phyloP scores from a whole-genome alignment of 805 yeast genomes.

The Schwanniomyces occidentalis region DNA sequence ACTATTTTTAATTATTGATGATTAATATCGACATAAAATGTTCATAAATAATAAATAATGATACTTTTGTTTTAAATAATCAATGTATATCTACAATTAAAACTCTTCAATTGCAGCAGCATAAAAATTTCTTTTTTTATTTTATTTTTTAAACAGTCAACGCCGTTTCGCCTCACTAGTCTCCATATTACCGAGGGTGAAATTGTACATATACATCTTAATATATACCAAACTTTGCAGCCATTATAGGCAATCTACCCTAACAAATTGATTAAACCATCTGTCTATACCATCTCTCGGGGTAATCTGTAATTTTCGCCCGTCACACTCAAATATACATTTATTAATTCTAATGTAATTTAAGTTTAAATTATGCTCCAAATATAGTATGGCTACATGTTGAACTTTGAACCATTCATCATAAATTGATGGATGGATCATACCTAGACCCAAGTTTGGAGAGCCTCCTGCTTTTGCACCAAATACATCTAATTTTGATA shows the following conservation, averaged over 20 bases:
- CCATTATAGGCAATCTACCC: slow-evolving; percentile 18
- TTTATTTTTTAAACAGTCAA: too few species aligned
- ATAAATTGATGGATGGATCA: slow-evolving; percentile 51
- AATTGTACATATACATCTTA: too few species aligned
- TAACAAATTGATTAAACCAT: slow-evolving; percentile 45
- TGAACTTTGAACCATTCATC: slow-evolving; percentile 61
- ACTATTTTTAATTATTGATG: too few species aligned
- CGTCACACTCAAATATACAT: slow-evolving; percentile 45
- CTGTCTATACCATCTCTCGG: slow-evolving; percentile 49
- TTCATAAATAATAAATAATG: too few species aligned
- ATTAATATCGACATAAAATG: too few species aligned
- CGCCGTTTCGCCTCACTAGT: too few species aligned
- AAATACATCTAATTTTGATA: slow-evolving; percentile 43
- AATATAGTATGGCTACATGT: slow-evolving; percentile 48
- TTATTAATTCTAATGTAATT: slow-evolving; percentile 49
- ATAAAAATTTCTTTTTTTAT: too few species aligned
- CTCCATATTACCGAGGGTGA: too few species aligned
- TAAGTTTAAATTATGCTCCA: slow-evolving; percentile 26
- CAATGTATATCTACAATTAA: too few species aligned
- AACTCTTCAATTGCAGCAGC: too few species aligned
- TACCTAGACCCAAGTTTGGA: slow-evolving; percentile 56
- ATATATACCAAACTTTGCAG: too few species aligned
- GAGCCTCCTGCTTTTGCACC: slow-evolving; percentile 54
- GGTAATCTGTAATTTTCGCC: slow-evolving; percentile 14
- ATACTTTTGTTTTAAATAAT: too few species aligned